Evolutionary conservation across 2,329 filamentous ascomycete species (phyloP).

Genomic region (Pleomassaria siparia): DNA sequence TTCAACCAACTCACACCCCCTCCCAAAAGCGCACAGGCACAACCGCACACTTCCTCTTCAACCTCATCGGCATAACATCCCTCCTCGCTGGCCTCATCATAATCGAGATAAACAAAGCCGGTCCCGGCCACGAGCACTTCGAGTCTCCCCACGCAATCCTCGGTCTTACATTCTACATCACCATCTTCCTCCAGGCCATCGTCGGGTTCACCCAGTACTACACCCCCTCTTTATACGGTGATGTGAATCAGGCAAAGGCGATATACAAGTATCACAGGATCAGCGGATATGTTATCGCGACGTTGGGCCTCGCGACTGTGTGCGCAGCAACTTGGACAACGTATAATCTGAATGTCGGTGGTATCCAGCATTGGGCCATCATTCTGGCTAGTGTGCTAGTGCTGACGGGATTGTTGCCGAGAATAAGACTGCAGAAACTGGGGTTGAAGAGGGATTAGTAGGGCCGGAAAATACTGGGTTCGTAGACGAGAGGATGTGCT

Average conservation of each 20-base stretch:
- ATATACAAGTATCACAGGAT: constrained; percentile 89
- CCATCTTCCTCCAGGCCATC: constrained; percentile 71
- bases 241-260: constrained; percentile 74
- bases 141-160: constrained; percentile 79
- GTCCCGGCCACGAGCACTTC: constrained; percentile 69
- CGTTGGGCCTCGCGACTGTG: constrained; percentile 73
- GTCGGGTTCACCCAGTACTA: constrained; percentile 85
- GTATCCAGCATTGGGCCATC: constrained; percentile 76
- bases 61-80: constrained; percentile 63
- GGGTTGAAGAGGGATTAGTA: constrained; percentile 50
- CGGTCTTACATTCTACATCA: constrained; percentile 72
- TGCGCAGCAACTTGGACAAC: constrained; percentile 73
- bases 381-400: constrained; percentile 67
- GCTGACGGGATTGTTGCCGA: constrained; percentile 70
- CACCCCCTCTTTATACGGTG: constrained; percentile 72
- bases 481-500: neutral
- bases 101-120: constrained; percentile 83
- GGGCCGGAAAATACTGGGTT: neutral
- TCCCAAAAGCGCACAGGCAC: constrained; percentile 69
- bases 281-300: constrained; percentile 72
- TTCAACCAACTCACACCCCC: constrained; percentile 82
- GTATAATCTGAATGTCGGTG: constrained; percentile 68
- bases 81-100: constrained; percentile 67
- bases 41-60: constrained; percentile 68
- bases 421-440: constrained; percentile 82